Base-by-base conservation (phyloP, 257 asterid species). In the Solanum corneliomulleri region DNA sequence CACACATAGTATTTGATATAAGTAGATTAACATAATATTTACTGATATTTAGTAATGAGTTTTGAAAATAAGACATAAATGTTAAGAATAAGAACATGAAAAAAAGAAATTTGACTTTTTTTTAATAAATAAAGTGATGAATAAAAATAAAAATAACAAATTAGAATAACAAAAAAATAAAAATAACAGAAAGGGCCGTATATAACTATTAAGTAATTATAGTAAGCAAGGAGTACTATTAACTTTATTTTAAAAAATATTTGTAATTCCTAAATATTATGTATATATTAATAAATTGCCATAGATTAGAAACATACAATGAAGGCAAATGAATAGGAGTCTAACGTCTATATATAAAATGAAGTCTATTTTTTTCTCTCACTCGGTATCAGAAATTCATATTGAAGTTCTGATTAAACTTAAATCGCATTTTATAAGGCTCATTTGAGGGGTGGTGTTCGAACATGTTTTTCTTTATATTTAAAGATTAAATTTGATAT, bases 351-450 rank as follows among this genome's bases (percentile, higher is more conserved):
- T 7, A 56, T 18, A 18, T 18, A 18, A 56, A 18, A 56, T 56
- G 0, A 20, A 56, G 11, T 56, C 5, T 18, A 56, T 56, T 56
- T 56, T 56, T 56, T 56, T 52, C 3, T 56, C 64, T 7, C 11
- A 20, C 5, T 37, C 5, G 64, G 3, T 56, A 0, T 56, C 1
- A 11, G 1, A 0, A 56, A 56, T 11, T 56, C 9, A 20, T 56
- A 56, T 20, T 56, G 2, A 20, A 11, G 0, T 2, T 0, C 2
- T 11, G 5, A 56, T 1, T 56, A 56, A 56, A 7, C 20, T 56
- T 56, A 11, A 2, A 56, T 7, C 64, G 20, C 11, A 1, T 11
- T 3, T 0, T 3, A 0, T 20, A 56, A 4, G 2, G 0, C 3
- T 5, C 1, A 56, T 56, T 56, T 18, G 11, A 8, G 5, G 4